Percentiles rank a stretch among this genome's conserved stretches.
Conservation (phyloP, 495 filamentous ascomycete genomes). For the Extremus antarcticus region DNA sequence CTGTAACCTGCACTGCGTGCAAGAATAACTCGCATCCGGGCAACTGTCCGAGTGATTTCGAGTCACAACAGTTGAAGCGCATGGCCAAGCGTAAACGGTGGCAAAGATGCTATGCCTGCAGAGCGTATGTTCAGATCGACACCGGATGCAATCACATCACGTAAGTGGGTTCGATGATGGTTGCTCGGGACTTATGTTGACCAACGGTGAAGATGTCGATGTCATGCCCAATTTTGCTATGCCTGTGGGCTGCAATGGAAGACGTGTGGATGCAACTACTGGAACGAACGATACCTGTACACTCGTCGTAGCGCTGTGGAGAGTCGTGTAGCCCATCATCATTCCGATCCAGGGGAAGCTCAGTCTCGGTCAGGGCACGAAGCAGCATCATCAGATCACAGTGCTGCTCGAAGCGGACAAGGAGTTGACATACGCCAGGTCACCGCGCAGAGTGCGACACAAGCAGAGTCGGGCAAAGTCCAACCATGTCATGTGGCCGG, state of each 20-base stretch:
- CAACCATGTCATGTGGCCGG: too few relatives aligned
- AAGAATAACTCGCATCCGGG: constrained; percentile 14
- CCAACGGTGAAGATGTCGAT: constrained; percentile 36
- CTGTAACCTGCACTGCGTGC: constrained; percentile 8
- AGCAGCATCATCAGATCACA: too few relatives aligned
- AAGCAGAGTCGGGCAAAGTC: too few relatives aligned
- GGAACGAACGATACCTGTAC: constrained; percentile 14
- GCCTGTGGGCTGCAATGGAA: constrained; percentile 43
- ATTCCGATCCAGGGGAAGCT: too few relatives aligned
- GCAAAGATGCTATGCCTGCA: constrained; percentile 35
- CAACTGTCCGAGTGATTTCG: constrained; percentile 35
- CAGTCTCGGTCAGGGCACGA: too few relatives aligned
- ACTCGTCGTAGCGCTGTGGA: background rate
- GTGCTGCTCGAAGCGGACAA: too few relatives aligned
- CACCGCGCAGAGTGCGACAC: too few relatives aligned
- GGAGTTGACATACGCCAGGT: too few relatives aligned
- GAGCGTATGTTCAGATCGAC: constrained; percentile 32
- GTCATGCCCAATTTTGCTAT: constrained; percentile 49
- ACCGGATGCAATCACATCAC: constrained; percentile 41
- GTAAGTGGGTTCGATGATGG: constrained; percentile 12
- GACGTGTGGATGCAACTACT: constrained; percentile 26
- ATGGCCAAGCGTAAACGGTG: constrained; percentile 32
- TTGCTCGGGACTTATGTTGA: background rate
- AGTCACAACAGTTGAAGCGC: constrained; percentile 26
- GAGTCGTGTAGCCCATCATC: too few relatives aligned